Percentiles rank a stretch among this genome's conserved stretches.
phyloP scores from a whole-genome alignment of 371 early-diverging fungal species.

The Apophysomyces elegans region DNA sequence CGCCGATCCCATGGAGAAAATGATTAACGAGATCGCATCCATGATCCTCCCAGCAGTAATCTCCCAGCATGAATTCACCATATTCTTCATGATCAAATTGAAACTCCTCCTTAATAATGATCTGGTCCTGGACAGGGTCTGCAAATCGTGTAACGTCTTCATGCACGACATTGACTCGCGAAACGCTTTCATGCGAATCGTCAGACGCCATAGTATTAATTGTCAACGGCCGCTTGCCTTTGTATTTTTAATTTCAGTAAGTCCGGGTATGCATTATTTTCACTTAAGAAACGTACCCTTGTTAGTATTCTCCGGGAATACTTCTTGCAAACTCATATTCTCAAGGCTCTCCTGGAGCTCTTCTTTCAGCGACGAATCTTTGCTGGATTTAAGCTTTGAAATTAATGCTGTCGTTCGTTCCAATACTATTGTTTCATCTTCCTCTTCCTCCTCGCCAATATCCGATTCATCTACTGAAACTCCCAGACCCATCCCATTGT shows the following conservation, averaged over 20 bases:
- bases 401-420: constrained; percentile 36
- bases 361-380: constrained; percentile 35
- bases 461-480: constrained; percentile 21
- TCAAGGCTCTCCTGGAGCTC: constrained; percentile 43
- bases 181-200: not conserved
- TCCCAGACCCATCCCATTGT: constrained; percentile 38
- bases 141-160: constrained; percentile 62
- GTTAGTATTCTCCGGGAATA: constrained; percentile 10
- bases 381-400: constrained; percentile 37
- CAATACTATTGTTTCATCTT: constrained; percentile 18
- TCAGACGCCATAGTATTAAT: constrained; percentile 11
- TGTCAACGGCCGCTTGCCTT: constrained; percentile 10
- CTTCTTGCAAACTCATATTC: constrained; percentile 23
- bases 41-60: constrained; percentile 74
- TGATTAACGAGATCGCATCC: constrained; percentile 66
- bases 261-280: too few species aligned
- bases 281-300: not conserved
- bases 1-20: constrained; percentile 64
- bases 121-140: constrained; percentile 33
- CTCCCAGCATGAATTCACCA: constrained; percentile 58
- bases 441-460: constrained; percentile 15
- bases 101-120: constrained; percentile 34
- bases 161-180: constrained; percentile 36
- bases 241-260: not conserved
- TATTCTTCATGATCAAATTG: constrained; percentile 41